Evolutionary conservation across 2,329 filamentous ascomycete genomes (phyloP), one percentile per base, ranked within the genome.

Genomic region (Furcasterigmium furcatum): DNA sequence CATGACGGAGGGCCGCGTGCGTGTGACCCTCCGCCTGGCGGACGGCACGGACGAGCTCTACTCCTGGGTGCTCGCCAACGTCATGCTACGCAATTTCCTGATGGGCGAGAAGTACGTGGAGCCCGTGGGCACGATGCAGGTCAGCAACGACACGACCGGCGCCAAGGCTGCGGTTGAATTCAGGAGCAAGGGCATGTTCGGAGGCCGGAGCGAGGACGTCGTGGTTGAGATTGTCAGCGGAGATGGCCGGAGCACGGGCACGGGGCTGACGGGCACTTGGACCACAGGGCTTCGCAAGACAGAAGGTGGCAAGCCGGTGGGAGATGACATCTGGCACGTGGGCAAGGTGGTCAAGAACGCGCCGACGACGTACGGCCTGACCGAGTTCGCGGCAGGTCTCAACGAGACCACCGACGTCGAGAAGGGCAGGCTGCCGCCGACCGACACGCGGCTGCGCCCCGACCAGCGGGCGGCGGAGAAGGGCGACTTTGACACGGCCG

Each of bases 71-170:
- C 77, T 89, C 16, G 90, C 92, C 2, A 96, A 90, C 5, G 89
- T 88, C 53, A 97, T 96, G 68, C 70, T 99, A 45, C 84, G 94
- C 40, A 99, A 99, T 62, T 90, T 99, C 43, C 95, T 99, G 45
- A 92, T 95, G 57, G 94, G 94, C 32, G 94, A 99, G 67, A 99
- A 97, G 67, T 99, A 99, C 61, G 84, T 97, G 12, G 94, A 99
- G 67, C 94, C 94, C 0, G 89, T 95, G 1, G 91, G 91, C 38
- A 89, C 81, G 36, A 94, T 97, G 88, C 83, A 85, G 20, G 80
- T 99, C 27, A 71, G 81, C 53, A 92, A 92, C 62, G 94, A 99
- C 58, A 86, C 79, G 5, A 90, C 85, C 0, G 90, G 91, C 8
- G 83, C 87, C 54, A 91, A 89, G 61, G 88, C 91, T 1, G 76